Percentiles rank a stretch among this genome's conserved stretches.
Conservation (phyloP, 1,139 yeast species). For the Magnusiomyces paraingens region DNA sequence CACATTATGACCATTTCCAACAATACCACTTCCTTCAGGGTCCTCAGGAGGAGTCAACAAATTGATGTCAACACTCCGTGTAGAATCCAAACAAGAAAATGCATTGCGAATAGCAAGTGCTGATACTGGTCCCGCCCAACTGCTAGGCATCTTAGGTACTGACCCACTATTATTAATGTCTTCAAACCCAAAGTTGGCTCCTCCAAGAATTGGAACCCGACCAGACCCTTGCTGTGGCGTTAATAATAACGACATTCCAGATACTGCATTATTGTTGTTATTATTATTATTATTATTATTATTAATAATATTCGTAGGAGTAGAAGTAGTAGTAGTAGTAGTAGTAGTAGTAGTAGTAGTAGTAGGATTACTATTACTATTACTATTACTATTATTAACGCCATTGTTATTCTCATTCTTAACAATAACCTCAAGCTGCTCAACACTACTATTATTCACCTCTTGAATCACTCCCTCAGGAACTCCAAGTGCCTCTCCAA, state of each 20-base stretch:
- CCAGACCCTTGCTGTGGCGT: too few relatives aligned
- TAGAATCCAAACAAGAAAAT: conserved; percentile 1
- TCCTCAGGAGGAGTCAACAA: conserved; percentile 5
- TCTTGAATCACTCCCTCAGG: background rate
- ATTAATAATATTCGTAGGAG: too few relatives aligned
- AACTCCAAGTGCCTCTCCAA: conserved; percentile 4
- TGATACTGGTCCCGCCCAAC: conserved; percentile 6
- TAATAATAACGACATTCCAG: too few relatives aligned
- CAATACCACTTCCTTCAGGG: background rate
- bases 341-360: background rate
- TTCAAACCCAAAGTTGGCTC: too few relatives aligned
- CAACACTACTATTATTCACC: background rate
- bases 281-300: background rate
- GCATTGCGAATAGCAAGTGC: conserved; percentile 5
- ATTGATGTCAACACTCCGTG: background rate
- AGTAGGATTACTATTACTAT: background rate
- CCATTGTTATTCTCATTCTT: background rate
- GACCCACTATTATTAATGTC: too few relatives aligned
- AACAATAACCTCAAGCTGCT: background rate
- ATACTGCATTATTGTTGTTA: background rate
- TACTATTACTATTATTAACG: background rate
- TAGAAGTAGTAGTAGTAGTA: too few relatives aligned
- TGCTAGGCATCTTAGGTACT: background rate
- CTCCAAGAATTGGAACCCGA: too few relatives aligned
- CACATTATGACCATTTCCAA: background rate